Percentiles rank a stretch among this genome's conserved stretches.
Evolutionary conservation across 2,329 filamentous ascomycete genomes (phyloP).

Genomic region (Lachnellula hyalina): DNA sequence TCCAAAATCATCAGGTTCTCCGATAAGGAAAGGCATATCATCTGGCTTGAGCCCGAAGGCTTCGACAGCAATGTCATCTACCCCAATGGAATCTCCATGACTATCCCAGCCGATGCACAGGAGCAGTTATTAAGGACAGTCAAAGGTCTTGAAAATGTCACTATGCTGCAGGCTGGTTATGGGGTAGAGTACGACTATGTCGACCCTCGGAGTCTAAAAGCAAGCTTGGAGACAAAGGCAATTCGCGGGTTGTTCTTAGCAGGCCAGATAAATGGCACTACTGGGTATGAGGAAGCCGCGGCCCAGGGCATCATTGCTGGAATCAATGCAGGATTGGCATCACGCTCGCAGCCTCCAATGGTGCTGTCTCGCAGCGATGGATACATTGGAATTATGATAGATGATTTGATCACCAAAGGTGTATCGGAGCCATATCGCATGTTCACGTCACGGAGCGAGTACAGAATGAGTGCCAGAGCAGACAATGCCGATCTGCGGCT

Average conservation of each 20-base stretch:
- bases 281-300: slow-evolving; percentile 95
- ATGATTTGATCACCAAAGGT: slow-evolving; percentile 93
- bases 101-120: slow-evolving; percentile 83
- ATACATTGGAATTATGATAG: slow-evolving; percentile 98
- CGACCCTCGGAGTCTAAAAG: slow-evolving; percentile 79
- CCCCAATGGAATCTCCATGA: slow-evolving; percentile 97
- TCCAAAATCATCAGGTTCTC: slow-evolving; percentile 88
- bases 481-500: slow-evolving; percentile 92
- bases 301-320: slow-evolving; percentile 90
- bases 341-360: slow-evolving; percentile 59
- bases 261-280: slow-evolving; percentile 97
- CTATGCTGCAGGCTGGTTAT: slow-evolving; percentile 92
- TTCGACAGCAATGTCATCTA: slow-evolving; percentile 88
- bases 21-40: slow-evolving; percentile 74
- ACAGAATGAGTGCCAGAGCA: slow-evolving; percentile 83
- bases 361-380: slow-evolving; percentile 76
- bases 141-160: slow-evolving; percentile 78
- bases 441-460: slow-evolving; percentile 96
- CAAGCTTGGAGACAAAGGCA: slow-evolving; percentile 90
- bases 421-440: slow-evolving; percentile 97
- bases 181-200: slow-evolving; percentile 99
- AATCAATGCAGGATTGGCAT: slow-evolving; percentile 84
- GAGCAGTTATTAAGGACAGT: slow-evolving; percentile 81
- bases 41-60: slow-evolving; percentile 97
- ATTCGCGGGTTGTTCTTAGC: slow-evolving; percentile 87